Evolutionary conservation across 1,284 basidiomycete species (phyloP).

Genomic region (Boletus albobrunnescens): DNA sequence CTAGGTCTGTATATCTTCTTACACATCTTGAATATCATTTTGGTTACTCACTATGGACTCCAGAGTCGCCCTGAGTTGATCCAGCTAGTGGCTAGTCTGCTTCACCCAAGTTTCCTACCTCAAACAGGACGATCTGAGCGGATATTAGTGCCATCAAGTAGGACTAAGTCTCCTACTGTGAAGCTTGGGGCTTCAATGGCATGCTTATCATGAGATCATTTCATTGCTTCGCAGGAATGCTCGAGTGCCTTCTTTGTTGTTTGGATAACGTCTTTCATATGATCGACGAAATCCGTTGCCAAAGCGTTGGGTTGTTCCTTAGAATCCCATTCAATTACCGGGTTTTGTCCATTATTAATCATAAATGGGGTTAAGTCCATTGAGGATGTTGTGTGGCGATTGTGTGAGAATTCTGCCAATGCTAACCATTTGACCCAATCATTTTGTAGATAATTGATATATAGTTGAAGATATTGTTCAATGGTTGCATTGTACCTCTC

Average conservation of each 20-base stretch:
- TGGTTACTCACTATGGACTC: too few species aligned
- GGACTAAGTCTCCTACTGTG: neutral
- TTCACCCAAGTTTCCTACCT: too few species aligned
- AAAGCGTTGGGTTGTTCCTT: neutral
- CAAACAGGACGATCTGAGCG: neutral
- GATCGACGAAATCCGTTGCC: neutral
- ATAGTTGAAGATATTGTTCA: neutral
- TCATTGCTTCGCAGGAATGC: neutral
- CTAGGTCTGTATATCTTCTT: too few species aligned
- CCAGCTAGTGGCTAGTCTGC: too few species aligned
- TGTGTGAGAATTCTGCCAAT: neutral
- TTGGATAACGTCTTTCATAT: too few species aligned
- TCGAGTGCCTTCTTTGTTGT: neutral
- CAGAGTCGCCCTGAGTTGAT: too few species aligned
- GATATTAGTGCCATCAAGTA: neutral
- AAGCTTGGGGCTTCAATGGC: accelerated
- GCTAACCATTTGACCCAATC: neutral
- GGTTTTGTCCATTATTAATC: neutral
- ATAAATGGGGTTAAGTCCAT: neutral
- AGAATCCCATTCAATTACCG: accelerated
- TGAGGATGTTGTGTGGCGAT: neutral
- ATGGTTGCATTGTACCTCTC: neutral
- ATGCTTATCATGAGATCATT: neutral
- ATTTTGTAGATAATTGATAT: neutral
- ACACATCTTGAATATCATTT: too few species aligned